These are phyloP conservation scores for Polytrichum commune DNA, from an alignment of 225 moss, liverwort and hornwort species.

Conservation along the genomic window DNA sequence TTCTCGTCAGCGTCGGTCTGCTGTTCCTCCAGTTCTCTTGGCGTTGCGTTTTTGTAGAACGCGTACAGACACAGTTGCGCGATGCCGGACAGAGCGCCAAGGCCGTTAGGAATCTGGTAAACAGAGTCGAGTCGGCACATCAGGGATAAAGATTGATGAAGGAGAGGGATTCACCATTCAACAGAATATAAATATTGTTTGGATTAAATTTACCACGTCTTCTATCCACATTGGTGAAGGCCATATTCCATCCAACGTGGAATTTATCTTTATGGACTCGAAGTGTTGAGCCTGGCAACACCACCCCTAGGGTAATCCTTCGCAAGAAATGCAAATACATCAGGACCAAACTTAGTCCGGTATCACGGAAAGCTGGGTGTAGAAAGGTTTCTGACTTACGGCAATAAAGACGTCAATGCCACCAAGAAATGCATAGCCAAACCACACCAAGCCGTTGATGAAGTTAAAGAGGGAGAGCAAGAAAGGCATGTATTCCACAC, in stretches of 20 bases:
- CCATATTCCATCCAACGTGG: no score
- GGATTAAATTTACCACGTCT: no score
- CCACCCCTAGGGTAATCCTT: no score
- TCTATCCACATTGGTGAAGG: no score
- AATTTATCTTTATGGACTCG: no score
- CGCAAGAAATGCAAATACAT: no score
- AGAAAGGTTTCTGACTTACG: conserved; percentile 22
- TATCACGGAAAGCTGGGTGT: no score
- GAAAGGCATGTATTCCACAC: conserved; percentile 70
- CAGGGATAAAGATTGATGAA: no score
- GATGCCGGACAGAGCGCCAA: conserved; percentile 49
- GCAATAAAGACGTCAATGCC: conserved; percentile 49
- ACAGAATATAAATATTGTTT: no score
- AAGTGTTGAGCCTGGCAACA: no score
- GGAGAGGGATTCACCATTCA: no score
- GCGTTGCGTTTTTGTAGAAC: conserved; percentile 46
- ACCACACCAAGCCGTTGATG: conserved; percentile 52
- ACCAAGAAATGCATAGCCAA: conserved; percentile 43
- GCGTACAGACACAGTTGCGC: conserved; percentile 52
- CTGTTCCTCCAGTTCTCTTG: conserved; percentile 1
- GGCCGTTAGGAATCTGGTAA: conserved; percentile 57
- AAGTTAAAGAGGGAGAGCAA: conserved; percentile 52
- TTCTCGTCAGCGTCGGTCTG: conserved; percentile 20
- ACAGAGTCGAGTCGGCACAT: background rate
- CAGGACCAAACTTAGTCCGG: no score